phyloP scores from a whole-genome alignment of 2,329 filamentous ascomycete genomes.

The Nigrograna mackinnonii region DNA sequence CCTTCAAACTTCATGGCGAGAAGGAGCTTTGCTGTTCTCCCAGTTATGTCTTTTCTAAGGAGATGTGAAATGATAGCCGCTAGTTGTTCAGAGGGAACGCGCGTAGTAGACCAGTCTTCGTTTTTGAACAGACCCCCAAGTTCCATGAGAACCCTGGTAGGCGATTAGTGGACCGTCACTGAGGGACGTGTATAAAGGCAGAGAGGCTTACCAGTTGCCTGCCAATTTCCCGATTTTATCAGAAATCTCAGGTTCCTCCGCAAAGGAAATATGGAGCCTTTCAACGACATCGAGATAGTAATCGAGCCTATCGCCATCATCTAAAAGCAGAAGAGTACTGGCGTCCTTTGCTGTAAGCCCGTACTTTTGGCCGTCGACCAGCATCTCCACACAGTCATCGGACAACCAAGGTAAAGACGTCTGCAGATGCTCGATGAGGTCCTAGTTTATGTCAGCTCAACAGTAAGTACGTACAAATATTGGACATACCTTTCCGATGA shows the following conservation, averaged over 20 bases:
- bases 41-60: slow-evolving; percentile 49
- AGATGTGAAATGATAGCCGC: slow-evolving; percentile 49
- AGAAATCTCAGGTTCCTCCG: slow-evolving; percentile 29
- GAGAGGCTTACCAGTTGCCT: slow-evolving; percentile 59
- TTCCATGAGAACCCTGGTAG: slow-evolving; percentile 53
- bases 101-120: slow-evolving; percentile 45
- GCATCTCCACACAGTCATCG: slow-evolving; percentile 67
- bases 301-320: slow-evolving; percentile 78
- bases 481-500: slow-evolving; percentile 62
- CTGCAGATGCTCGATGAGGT: slow-evolving; percentile 68
- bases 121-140: slow-evolving; percentile 52
- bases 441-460: slow-evolving; percentile 33
- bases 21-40: slow-evolving; percentile 63
- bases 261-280: slow-evolving; percentile 22
- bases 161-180: neutral
- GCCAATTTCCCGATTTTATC: slow-evolving; percentile 49
- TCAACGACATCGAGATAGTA: slow-evolving; percentile 74
- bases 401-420: slow-evolving; percentile 70
- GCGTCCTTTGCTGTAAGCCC: slow-evolving; percentile 81
- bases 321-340: slow-evolving; percentile 73
- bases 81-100: slow-evolving; percentile 44
- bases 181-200: neutral
- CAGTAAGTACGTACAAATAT: neutral
- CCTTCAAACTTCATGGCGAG: slow-evolving; percentile 59
- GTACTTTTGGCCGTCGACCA: slow-evolving; percentile 62